phyloP scores from a whole-genome alignment of 345 rosid genomes.

The Ceriops decandra region DNA sequence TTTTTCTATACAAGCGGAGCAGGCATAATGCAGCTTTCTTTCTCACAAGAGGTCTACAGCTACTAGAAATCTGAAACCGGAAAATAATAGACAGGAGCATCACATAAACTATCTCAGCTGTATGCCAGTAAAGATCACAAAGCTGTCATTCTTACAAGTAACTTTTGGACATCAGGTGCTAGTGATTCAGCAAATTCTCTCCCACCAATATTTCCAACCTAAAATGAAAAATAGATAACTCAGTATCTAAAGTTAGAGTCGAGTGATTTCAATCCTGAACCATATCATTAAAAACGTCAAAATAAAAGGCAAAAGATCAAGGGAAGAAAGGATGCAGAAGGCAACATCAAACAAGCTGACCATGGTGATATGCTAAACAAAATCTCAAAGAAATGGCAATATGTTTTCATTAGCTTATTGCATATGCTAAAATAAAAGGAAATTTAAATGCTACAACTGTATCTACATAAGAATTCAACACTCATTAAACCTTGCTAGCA shows the following conservation, averaged over 20 bases:
- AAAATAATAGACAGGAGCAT: conserved; percentile 5
- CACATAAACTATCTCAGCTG: conserved; percentile 14
- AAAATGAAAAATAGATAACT: conserved; percentile 19
- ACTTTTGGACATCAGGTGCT: conserved; percentile 96
- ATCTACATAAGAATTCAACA: too few relatives aligned
- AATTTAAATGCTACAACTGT: too few relatives aligned
- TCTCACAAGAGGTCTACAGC: conserved; percentile 98
- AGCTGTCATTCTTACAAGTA: conserved; percentile 62
- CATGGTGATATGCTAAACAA: too few relatives aligned
- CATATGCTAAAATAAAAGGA: too few relatives aligned
- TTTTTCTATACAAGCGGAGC: conserved; percentile 89
- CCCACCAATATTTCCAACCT: conserved; percentile 99
- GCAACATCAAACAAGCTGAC: background rate
- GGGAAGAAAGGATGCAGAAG: background rate
- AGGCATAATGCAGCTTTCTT: conserved; percentile 97
- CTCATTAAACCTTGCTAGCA: too few relatives aligned
- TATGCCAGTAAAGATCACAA: conserved; percentile 11
- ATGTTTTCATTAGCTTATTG: too few relatives aligned
- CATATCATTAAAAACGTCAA: background rate
- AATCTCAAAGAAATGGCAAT: too few relatives aligned
- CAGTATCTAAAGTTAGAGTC: background rate
- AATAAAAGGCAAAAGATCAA: background rate
- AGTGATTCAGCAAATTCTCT: conserved; percentile 98
- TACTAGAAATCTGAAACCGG: conserved; percentile 80
- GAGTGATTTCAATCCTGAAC: background rate